Evolutionary conservation across 2,329 filamentous ascomycete genomes (phyloP), one percentile per base, ranked within the genome.

Genomic region (Exserohilum turcica): DNA sequence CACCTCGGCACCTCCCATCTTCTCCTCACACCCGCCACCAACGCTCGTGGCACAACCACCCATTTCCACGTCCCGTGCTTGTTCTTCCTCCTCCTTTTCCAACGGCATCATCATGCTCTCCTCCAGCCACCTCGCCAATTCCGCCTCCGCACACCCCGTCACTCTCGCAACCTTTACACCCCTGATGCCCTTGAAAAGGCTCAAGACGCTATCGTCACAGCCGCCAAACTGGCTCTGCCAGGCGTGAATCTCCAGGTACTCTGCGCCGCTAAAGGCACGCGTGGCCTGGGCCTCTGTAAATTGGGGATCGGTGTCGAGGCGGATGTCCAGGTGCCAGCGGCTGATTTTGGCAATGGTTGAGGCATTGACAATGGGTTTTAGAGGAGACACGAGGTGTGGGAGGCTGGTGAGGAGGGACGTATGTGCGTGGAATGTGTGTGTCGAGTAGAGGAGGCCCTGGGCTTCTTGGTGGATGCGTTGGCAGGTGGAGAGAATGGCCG

Each of bases 401-500:
- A 81, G 60, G 0, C 68, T 62, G 1, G 76, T 70, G 0, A 83
- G 74, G 2, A 82, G 76, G 4, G 72, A 73, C 0, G 76, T 66
- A 58, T 84, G 79, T 0, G 81, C 80, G 36, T 78, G 69, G 72
- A 83, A 83, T 31, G 73, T 74, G 65, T 82, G 80, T 15, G 65
- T 63, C n/a, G 74, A 73, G 63, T 83, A 84, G 7, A 83, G 72
- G 6, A 82, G 72, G 10, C 74, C 69, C 0, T 65, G 65, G 0
- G 74, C 76, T 71, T 81, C 79, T 15, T 60, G 27, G 61, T 77
- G 58, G 51, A 77, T 71, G 28, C 72, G 73, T 13, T 69, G 70
- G 63, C 75, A 80, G 6, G 77, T 77, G 3, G 56, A 63, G 1
- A 81, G 70, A 29, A 81, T 69, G 31, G 69, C 65, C 9, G 77